Evolutionary conservation across 176 grass and related monocot genomes (phyloP).

Genomic region (Panicum miliaceum): DNA sequence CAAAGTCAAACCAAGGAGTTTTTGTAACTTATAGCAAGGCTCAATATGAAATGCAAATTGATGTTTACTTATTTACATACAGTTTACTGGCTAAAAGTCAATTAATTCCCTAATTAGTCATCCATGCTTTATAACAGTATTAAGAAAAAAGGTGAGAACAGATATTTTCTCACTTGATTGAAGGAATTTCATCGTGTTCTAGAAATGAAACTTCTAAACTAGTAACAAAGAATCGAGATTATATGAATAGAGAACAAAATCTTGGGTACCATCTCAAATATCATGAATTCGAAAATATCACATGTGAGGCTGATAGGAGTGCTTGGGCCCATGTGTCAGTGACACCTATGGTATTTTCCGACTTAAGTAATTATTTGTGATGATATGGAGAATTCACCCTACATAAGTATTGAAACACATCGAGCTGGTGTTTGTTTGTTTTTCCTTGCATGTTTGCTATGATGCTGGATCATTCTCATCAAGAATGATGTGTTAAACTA

Average conservation of each 20-base stretch:
- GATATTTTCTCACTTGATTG: background rate
- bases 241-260: background rate
- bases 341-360: background rate
- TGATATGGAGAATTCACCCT: background rate
- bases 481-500: background rate
- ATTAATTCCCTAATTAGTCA: background rate
- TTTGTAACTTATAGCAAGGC: background rate
- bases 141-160: background rate
- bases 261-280: background rate
- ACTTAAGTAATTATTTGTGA: background rate
- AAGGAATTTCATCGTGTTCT: background rate
- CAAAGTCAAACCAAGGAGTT: background rate
- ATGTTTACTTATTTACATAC: background rate
- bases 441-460: background rate
- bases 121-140: background rate
- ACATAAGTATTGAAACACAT: background rate
- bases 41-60: conserved; percentile 28
- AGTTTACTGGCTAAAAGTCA: background rate
- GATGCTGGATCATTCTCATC: background rate
- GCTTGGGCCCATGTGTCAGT: background rate
- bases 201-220: background rate
- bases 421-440: background rate
- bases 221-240: background rate
- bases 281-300: background rate
- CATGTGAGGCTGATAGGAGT: background rate